Base-by-base conservation (phyloP, 495 filamentous ascomycete genomes). In the Daldinia concentrica region DNA sequence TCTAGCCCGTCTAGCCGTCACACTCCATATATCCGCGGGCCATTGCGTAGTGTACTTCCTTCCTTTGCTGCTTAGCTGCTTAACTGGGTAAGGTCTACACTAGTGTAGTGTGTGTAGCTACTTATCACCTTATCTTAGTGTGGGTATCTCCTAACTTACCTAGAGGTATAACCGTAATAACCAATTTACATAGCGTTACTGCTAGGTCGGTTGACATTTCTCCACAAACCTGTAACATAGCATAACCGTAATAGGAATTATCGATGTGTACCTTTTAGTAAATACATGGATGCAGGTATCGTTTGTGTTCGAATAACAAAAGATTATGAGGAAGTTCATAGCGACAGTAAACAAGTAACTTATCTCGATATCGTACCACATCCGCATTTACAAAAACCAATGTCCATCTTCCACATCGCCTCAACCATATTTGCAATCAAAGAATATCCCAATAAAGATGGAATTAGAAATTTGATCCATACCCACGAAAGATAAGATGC, bases 191-290 rank as follows among this genome's bases (percentile, higher is more conserved):
- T 54, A 30, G 37, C 8, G 30, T 57, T 34, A 22, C 15, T 32
- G 4, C 17, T 22, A 4, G 27, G 15, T 27, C 6, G 6, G 56
- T 56, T 55, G 14, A 48, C 19, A 14, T 26, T 34, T 62, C 62
- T 54, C 69, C 64, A 72, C 64, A 68, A 43, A 48, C 64, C 15
- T 67, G 48, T 64, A 68, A 68, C 69, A 68, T 7, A 26, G 19
- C 60, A 34, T 72, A 72, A 55, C 62, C 34, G 14, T 19, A 63
- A 39, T 66, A 71, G 68, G 63, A 58, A 29, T 45, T 45, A 45
- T 45, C 41, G 17, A 45, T 45, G 26, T 52, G 48, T 52, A 15
- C 30, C 7, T 32, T 32, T 4, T 9, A 2, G 30, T 32, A 32
- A 32, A 32, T 32, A 32, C 30, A 32, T 29, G 29, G 6, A 7